phyloP scores from a whole-genome alignment of 805 yeast species.

The Ogataea philodendri region DNA sequence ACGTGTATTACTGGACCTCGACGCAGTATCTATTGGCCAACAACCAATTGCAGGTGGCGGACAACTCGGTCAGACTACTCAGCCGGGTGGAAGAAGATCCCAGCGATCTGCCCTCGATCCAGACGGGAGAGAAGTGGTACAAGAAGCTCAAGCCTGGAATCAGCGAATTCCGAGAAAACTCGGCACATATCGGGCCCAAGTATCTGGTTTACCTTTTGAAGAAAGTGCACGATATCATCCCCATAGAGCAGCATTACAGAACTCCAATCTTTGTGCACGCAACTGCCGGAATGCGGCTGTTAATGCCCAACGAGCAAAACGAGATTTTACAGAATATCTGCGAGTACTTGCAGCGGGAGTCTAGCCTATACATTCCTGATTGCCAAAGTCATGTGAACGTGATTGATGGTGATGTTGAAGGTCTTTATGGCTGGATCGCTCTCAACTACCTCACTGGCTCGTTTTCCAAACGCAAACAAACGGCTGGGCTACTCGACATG shows the following conservation, averaged over 20 bases:
- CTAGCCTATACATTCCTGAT: constrained; percentile 57
- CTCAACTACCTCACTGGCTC: constrained; percentile 54
- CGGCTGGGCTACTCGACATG: constrained; percentile 60
- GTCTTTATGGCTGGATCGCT: constrained; percentile 65
- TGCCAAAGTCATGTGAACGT: constrained; percentile 58
- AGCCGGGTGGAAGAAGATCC: constrained; percentile 9
- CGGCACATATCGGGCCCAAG: constrained; percentile 50
- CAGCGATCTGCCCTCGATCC: constrained; percentile 21
- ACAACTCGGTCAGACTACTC: constrained; percentile 7
- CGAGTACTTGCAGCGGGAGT: constrained; percentile 43
- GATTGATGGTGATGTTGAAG: constrained; percentile 65
- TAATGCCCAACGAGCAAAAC: constrained; percentile 47
- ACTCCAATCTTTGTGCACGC: constrained; percentile 71
- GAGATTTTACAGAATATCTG: constrained; percentile 49
- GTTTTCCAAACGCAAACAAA: constrained; percentile 33
- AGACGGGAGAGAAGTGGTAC: constrained; percentile 44
- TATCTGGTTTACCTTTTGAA: constrained; percentile 50
- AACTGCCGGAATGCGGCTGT: constrained; percentile 64
- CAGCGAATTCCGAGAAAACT: constrained; percentile 45
- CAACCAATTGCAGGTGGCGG: constrained; percentile 13
- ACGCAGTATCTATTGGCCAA: constrained; percentile 30
- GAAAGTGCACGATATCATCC: constrained; percentile 50
- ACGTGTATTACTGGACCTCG: constrained; percentile 54
- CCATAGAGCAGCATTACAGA: constrained; percentile 54
- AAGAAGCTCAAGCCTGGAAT: constrained; percentile 57